Evolutionary conservation across 2,329 filamentous ascomycete genomes (phyloP).

Genomic region (Fusarium dlaminii): DNA sequence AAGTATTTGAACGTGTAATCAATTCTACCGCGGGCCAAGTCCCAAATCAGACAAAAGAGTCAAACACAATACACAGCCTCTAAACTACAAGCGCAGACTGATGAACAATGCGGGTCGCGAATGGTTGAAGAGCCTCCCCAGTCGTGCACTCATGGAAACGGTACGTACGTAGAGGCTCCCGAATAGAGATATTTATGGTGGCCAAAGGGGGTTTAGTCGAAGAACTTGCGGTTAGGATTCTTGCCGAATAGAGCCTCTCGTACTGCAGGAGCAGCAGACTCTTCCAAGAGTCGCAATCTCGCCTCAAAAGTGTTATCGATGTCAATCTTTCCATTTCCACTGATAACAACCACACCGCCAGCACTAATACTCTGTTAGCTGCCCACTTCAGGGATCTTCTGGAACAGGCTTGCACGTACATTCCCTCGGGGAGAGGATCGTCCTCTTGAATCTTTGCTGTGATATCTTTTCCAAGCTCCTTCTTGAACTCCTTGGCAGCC

Average conservation of each 20-base stretch:
- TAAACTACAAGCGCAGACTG: slow-evolving; percentile 46
- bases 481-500: slow-evolving; percentile 85
- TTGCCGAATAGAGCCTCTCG: slow-evolving; percentile 89
- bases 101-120: slow-evolving; percentile 41
- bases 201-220: slow-evolving; percentile 68
- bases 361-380: slow-evolving; percentile 64
- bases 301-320: slow-evolving; percentile 99
- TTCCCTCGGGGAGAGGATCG: slow-evolving; percentile 80
- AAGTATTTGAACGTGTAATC: slow-evolving; percentile 36
- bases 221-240: slow-evolving; percentile 96
- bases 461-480: slow-evolving; percentile 75
- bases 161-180: slow-evolving; percentile 20
- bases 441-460: slow-evolving; percentile 79
- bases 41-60: slow-evolving; percentile 39
- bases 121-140: slow-evolving; percentile 30
- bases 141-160: slow-evolving; percentile 28
- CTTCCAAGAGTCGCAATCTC: slow-evolving; percentile 84
- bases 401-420: slow-evolving; percentile 68
- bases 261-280: slow-evolving; percentile 84
- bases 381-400: background rate
- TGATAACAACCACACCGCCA: slow-evolving; percentile 83
- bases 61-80: slow-evolving; percentile 48
- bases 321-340: slow-evolving; percentile 91
- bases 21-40: slow-evolving; percentile 40
- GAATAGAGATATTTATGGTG: slow-evolving; percentile 8